These are phyloP conservation scores for Aquilaria malaccensis DNA, from an alignment of 345 rosid species.

Conservation along the genomic window DNA sequence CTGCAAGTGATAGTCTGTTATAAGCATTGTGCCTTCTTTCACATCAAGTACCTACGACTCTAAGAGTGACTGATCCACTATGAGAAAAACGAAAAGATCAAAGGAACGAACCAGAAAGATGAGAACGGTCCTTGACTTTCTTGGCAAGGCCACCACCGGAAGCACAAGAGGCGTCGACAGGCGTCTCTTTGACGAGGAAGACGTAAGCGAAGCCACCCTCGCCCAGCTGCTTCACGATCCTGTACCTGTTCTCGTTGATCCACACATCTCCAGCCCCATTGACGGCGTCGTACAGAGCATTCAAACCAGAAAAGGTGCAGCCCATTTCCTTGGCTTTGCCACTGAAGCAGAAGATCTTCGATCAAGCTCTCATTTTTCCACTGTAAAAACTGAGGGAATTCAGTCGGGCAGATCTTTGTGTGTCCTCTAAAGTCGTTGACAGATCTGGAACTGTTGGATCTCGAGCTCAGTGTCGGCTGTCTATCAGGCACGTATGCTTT, in stretches of 20 bases:
- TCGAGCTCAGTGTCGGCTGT: too few relatives aligned
- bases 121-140: constrained; percentile 86
- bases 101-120: constrained; percentile 66
- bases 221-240: constrained; percentile 88
- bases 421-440: constrained; percentile 4
- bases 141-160: constrained; percentile 54
- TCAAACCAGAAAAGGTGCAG: constrained; percentile 89
- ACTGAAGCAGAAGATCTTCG: constrained; percentile 12
- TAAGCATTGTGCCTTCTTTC: too few relatives aligned
- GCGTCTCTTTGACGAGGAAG: constrained; percentile 70
- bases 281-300: constrained; percentile 85
- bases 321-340: constrained; percentile 37
- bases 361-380: constrained; percentile 28
- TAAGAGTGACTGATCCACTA: too few relatives aligned
- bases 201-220: constrained; percentile 97
- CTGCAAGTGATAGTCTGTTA: too few relatives aligned
- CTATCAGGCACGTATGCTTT: too few relatives aligned
- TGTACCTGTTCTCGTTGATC: constrained; percentile 96
- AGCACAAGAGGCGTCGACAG: constrained; percentile 48
- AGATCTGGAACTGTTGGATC: not conserved
- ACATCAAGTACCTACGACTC: too few relatives aligned
- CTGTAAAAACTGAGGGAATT: not conserved
- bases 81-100: not conserved
- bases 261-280: constrained; percentile 93
- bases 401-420: not conserved